These are phyloP conservation scores for Triangularia setosa DNA, from an alignment of 2,329 filamentous ascomycete species.

Conservation along the genomic window DNA sequence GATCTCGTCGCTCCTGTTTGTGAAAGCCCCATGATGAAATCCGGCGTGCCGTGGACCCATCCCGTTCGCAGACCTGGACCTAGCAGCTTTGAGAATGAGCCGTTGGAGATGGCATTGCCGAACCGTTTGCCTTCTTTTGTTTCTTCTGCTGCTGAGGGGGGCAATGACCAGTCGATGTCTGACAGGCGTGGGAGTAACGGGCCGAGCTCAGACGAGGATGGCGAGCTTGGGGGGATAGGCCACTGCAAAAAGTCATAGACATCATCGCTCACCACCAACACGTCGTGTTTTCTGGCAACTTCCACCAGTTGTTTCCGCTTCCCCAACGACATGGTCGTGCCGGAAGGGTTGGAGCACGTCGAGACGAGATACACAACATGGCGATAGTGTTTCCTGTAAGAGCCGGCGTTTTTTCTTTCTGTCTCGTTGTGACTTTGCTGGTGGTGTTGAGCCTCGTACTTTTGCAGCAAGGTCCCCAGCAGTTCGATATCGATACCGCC, in stretches of 20 bases:
- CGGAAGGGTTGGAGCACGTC: conserved; percentile 84
- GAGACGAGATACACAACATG: conserved; percentile 88
- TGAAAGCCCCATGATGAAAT: conserved; percentile 48
- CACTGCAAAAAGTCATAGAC: conserved; percentile 93
- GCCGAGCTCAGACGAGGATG: conserved; percentile 27
- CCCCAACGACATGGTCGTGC: conserved; percentile 70
- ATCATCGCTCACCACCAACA: conserved; percentile 82
- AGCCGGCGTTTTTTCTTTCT: conserved; percentile 49
- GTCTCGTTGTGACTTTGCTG: conserved; percentile 10
- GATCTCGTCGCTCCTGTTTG: conserved; percentile 52
- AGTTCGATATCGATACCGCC: conserved; percentile 64
- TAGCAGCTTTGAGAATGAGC: conserved; percentile 83
- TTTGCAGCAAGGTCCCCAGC: conserved; percentile 48
- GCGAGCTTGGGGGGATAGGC: conserved; percentile 40
- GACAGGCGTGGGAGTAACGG: conserved; percentile 67
- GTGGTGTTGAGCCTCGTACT: conserved; percentile 9
- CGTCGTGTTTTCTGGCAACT: conserved; percentile 75
- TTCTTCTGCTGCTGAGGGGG: conserved; percentile 44
- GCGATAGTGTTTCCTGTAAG: conserved; percentile 73
- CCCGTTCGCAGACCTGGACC: conserved; percentile 79
- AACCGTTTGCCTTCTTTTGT: conserved; percentile 48
- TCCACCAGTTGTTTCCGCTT: conserved; percentile 66
- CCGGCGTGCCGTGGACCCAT: conserved; percentile 73
- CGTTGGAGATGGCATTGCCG: conserved; percentile 80
- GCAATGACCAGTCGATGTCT: conserved; percentile 63